Conservation (phyloP, 257 asterid species). For the Jasminum sambac region DNA sequence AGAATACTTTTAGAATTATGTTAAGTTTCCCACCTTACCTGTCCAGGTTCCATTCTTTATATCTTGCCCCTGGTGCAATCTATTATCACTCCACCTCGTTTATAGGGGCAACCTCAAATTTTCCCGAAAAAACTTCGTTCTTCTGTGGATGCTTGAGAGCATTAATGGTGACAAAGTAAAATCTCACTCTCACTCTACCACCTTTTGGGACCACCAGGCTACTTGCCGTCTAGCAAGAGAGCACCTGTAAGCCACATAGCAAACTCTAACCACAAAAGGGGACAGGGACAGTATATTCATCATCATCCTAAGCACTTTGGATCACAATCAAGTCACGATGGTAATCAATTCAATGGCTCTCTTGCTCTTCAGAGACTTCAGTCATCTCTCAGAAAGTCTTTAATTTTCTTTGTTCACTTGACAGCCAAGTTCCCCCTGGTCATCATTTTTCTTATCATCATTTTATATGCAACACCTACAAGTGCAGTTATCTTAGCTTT, state of each 20-base stretch:
- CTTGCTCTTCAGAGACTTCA: conserved; percentile 59
- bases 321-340: conserved; percentile 43
- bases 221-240: conserved; percentile 45
- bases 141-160: conserved; percentile 97
- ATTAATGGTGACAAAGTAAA: too few species aligned
- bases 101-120: conserved; percentile 73
- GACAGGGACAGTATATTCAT: conserved; percentile 31
- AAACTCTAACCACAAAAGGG: conserved; percentile 41
- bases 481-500: too few species aligned
- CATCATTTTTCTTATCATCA: too few species aligned
- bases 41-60: conserved; percentile 91
- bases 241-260: conserved; percentile 33
- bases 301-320: conserved; percentile 33
- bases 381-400: too few species aligned
- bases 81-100: conserved; percentile 71
- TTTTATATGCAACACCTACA: too few species aligned
- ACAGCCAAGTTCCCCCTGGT: too few species aligned
- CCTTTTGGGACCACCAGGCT: conserved; percentile 51
- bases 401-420: too few species aligned
- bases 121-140: conserved; percentile 92
- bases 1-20: too few species aligned
- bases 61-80: too few species aligned
- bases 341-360: conserved; percentile 28
- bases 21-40: conserved; percentile 71
- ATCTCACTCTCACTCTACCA: conserved; percentile 61